A percentile compares a stretch with the other conserved stretches of the same genome.
phyloP scores from a whole-genome alignment of 2,329 filamentous ascomycete species.

The Calcarisporium arbuscula region DNA sequence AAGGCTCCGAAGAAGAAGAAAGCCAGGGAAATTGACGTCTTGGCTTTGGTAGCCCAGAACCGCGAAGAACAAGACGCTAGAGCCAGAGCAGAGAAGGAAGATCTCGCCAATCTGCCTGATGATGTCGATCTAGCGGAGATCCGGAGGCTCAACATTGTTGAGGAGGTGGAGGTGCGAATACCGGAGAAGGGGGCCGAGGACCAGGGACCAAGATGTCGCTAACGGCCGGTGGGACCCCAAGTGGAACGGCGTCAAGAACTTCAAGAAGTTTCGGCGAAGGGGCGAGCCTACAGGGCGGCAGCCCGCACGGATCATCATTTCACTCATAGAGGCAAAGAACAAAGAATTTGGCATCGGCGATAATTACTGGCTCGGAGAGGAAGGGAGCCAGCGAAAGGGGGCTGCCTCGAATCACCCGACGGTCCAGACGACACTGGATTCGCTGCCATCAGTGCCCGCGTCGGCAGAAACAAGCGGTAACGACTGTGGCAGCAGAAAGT shows the following conservation, averaged over 20 bases:
- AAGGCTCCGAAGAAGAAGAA: constrained; percentile 36
- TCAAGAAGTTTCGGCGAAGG: constrained; percentile 74
- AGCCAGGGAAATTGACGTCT: constrained; percentile 60
- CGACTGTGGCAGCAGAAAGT: constrained; percentile 28
- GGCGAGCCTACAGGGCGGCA: constrained; percentile 41
- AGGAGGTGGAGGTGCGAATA: constrained; percentile 62
- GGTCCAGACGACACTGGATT: constrained; percentile 3
- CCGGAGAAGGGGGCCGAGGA: constrained; percentile 19
- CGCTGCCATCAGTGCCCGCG: constrained; percentile 6
- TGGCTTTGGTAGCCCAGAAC: constrained; percentile 56
- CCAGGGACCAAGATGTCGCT: constrained; percentile 42
- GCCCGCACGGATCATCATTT: constrained; percentile 54
- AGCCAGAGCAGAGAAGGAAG: constrained; percentile 46
- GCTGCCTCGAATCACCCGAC: constrained; percentile 13
- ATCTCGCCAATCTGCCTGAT: constrained; percentile 45
- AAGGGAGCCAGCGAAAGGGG: constrained; percentile 24
- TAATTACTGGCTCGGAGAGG: constrained; percentile 65
- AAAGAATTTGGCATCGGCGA: constrained; percentile 71
- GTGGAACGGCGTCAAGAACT: constrained; percentile 95
- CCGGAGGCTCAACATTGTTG: constrained; percentile 67
- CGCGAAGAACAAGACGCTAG: constrained; percentile 62
- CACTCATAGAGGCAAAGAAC: constrained; percentile 62
- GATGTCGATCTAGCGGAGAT: constrained; percentile 69
- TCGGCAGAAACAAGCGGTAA: constrained; percentile 14
- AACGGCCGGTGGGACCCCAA: constrained; percentile 69